Base-by-base conservation (phyloP, 176 grass and related monocot species). In the Oryza rufipogon region DNA sequence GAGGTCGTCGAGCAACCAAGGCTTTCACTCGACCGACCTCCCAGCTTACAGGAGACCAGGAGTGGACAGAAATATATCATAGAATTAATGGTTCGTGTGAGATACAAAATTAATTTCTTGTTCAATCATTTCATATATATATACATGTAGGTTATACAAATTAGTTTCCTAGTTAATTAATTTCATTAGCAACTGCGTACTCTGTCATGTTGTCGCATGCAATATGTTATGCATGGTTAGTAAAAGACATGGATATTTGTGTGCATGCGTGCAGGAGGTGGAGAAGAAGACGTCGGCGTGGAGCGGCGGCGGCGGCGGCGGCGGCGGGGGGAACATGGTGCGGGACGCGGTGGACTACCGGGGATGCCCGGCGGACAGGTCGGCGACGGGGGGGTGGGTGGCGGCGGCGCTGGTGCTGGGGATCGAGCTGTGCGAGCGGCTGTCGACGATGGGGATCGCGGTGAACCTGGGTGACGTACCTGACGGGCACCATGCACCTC, bases 371-470 rank as follows among this genome's bases (percentile, higher is more conserved):
- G 92, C 90, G 7, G 84, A 92, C 42, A 87, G 81, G 82, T 89
- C 95, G 9, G 86, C 47, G 66, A 97, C 95, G 22, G 95, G 95
- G 23, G 90, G 95, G 46, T 97, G 95, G 95, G 78, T 89, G 30
- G 67, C 86, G 75, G 95, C 92, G 28, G 90, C 90, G 78, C 86
- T 85, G 7, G 86, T 90, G 2, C 90, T 97, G 79, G 95, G 88
- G 20, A 94, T 97, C 70, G 95, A 97, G 83, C 86, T 97, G 13
- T 89, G 88, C 70, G 95, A 97, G 95, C 88, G 95, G 73, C 85
- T 97, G 39, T 87, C 95, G 7, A 97, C 95, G 6, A 97, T 97
- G 95, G 95, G 92, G 61, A 97, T 97, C 39, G 95, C 95, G 2
- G 95, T 97, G 28, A 97, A 97, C 75, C 80, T 94, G 13, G n/a